These are phyloP conservation scores for Hyaloscypha hepaticicola DNA, from an alignment of 495 filamentous ascomycete genomes.

Conservation along the genomic window DNA sequence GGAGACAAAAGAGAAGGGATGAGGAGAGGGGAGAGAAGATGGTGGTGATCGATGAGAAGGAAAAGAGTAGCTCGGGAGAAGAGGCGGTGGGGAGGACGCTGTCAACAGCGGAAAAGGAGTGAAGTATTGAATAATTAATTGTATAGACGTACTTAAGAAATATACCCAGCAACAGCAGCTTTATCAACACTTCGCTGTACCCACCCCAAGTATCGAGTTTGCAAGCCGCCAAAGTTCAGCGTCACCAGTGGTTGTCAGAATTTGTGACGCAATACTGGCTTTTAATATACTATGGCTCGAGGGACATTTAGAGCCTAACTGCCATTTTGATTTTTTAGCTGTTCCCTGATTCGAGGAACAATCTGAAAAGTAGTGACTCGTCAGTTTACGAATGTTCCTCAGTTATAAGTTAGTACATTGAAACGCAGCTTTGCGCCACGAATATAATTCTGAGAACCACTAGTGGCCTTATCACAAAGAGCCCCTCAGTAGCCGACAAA, in stretches of 20 bases:
- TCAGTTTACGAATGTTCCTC: no score
- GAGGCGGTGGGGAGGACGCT: conserved; percentile 3
- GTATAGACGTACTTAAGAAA: background rate
- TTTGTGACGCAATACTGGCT: no score
- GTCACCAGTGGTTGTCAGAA: no score
- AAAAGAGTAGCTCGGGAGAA: conserved; percentile 5
- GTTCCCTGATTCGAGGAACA: no score
- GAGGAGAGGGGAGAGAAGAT: conserved; percentile 9
- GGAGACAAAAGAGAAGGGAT: conserved; percentile 14
- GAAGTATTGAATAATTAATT: background rate
- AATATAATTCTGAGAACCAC: no score
- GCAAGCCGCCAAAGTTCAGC: background rate
- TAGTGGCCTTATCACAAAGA: background rate
- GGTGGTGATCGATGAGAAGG: background rate
- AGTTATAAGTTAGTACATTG: no score
- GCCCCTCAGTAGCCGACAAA: background rate
- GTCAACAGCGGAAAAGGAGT: conserved; percentile 3
- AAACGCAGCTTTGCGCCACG: no score
- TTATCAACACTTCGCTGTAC: background rate
- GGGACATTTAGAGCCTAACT: no score
- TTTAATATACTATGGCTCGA: no score
- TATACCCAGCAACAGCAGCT: background rate
- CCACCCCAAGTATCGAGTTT: background rate
- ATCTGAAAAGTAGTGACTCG: no score
- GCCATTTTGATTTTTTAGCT: no score